Evolutionary conservation across 768 basidiomycete species (phyloP), one percentile per base, ranked within the genome.

Genomic region (Candolleomyces efflorescens): DNA sequence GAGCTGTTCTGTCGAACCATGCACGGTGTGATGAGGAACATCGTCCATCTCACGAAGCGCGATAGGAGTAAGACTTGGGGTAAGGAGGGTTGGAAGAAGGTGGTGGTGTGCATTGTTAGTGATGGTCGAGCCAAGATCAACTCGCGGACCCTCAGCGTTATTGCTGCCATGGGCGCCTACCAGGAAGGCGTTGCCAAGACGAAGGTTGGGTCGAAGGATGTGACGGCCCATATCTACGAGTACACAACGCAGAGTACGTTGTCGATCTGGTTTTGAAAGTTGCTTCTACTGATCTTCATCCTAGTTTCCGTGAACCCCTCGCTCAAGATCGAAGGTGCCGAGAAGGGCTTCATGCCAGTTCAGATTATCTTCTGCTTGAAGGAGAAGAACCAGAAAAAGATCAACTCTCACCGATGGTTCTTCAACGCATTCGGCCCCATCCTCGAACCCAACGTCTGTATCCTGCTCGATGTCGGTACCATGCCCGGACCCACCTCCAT

Each of bases 1-100:
- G 83, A 87, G 65, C 78, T 98, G 5, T 98, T 98, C 73, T 87
- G 87, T 64, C 74, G 94, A 43, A 92, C 95, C 0, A 94, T 98
- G 91, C 90, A 96, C 66, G 95, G 95, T 52, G 90, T 98, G 5
- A 92, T 97, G 71, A 93, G 91, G 80, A 98, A 98, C 64, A 80
- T 98, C 45, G 87, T 86, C 4, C 92, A 96, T 70, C 70, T 98
- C 59, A 93, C 91, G 67, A 90, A 87, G 62, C 79, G 95, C 20
- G 88, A 90, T 46, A 77, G 91, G 49, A 90, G 87, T 64, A 94
- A 92, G 79, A 97, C 91, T 3, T 98, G 96, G 96, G 95, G 94
- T 0, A 89, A 90, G 69, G 94, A 97, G 0, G 94, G 94, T 1
- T 98, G 96, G 96, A 95, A 98, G 79, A 98, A 97, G 79, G 92